phyloP scores from a whole-genome alignment of 495 filamentous ascomycete genomes.

The Pyronema domesticum region DNA sequence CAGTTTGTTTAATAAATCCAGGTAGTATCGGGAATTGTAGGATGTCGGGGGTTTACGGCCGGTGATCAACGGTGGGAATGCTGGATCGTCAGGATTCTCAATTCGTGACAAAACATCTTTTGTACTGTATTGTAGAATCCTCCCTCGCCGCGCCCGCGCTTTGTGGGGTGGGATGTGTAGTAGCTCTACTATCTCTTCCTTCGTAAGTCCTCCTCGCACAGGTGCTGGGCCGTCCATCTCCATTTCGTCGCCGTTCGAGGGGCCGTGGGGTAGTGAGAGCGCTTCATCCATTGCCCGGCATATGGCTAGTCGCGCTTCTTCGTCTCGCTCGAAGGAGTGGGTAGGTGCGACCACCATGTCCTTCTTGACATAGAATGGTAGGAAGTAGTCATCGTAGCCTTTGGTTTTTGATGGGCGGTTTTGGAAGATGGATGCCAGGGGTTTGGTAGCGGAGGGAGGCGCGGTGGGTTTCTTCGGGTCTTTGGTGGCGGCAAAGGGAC shows the following conservation, averaged over 20 bases:
- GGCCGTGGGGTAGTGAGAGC: slow-evolving; percentile 10
- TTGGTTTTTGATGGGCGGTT: not conserved
- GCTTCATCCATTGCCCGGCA: slow-evolving; percentile 15
- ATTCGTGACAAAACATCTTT: slow-evolving; percentile 24
- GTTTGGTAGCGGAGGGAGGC: no score
- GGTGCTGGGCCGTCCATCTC: slow-evolving; percentile 26
- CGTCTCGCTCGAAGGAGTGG: slow-evolving; percentile 28
- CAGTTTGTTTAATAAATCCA: slow-evolving; percentile 41
- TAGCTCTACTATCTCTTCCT: slow-evolving; percentile 33
- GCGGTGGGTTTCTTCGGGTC: no score
- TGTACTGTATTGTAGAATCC: slow-evolving; percentile 47
- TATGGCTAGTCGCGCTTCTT: slow-evolving; percentile 28
- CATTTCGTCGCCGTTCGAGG: slow-evolving; percentile 33
- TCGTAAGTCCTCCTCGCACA: slow-evolving; percentile 1
- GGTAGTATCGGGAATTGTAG: slow-evolving; percentile 31
- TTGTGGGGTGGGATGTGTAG: slow-evolving; percentile 41
- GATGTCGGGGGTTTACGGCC: slow-evolving; percentile 28
- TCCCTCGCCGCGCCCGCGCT: slow-evolving; percentile 32
- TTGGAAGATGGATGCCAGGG: not conserved
- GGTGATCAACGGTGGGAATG: slow-evolving; percentile 27
- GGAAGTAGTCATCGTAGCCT: slow-evolving; percentile 27
- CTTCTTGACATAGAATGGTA: not conserved
- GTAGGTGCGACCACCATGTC: not conserved
- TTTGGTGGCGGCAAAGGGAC: no score
- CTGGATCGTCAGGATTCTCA: slow-evolving; percentile 23